phyloP scores from a whole-genome alignment of 306 rosid species.

The Gleditsia sinensis region DNA sequence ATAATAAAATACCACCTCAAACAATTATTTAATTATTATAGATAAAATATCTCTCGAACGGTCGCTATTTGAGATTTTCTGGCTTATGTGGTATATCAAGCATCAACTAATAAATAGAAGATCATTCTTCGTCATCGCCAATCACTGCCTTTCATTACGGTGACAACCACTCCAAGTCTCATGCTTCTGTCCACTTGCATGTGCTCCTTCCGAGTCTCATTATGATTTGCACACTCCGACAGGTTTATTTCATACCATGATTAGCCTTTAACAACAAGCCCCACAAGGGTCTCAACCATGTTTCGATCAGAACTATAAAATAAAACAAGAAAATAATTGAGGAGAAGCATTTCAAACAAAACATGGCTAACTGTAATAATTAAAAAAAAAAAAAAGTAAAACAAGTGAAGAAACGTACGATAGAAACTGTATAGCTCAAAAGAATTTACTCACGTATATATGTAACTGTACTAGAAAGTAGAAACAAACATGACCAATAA shows the following conservation, averaged over 20 bases:
- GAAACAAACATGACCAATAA: constrained; percentile 34
- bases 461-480: constrained; percentile 7
- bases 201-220: neutral
- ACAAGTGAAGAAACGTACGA: neutral
- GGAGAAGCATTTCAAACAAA: neutral
- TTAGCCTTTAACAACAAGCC: no score
- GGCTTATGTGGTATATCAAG: neutral
- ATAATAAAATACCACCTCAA: neutral
- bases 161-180: neutral
- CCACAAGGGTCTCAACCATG: neutral
- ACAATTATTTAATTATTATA: neutral
- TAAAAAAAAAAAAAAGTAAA: neutral
- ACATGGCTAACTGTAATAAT: no score
- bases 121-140: neutral
- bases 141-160: neutral
- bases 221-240: neutral
- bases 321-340: neutral
- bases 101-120: neutral
- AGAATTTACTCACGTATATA: constrained; percentile 1
- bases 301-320: neutral
- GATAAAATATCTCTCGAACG: neutral
- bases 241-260: neutral
- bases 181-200: neutral
- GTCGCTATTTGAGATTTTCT: neutral
- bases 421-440: constrained; percentile 15